phyloP scores from a whole-genome alignment of 306 rosid species.

The Chamaecrista fasciculata region DNA sequence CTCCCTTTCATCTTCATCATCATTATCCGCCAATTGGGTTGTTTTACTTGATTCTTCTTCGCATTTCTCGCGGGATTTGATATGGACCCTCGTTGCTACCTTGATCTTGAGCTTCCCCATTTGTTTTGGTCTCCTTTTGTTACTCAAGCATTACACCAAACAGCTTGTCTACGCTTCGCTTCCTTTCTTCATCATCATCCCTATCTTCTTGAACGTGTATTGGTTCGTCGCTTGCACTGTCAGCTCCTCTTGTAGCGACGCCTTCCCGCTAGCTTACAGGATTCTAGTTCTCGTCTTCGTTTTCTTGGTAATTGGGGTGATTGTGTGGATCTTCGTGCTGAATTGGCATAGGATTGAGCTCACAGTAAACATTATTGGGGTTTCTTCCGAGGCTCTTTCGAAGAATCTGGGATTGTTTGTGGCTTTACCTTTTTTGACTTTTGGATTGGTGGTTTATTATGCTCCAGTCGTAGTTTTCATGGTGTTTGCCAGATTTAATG shows the following conservation, averaged over 20 bases:
- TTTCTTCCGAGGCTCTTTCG: slow-evolving; percentile 71
- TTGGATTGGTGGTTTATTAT: slow-evolving; percentile 56
- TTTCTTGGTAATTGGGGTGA: slow-evolving; percentile 56
- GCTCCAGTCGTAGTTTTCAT: slow-evolving; percentile 78
- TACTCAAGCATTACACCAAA: slow-evolving; percentile 75
- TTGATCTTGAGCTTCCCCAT: slow-evolving; percentile 62
- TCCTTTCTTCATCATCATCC: slow-evolving; percentile 66
- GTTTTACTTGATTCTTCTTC: slow-evolving; percentile 27
- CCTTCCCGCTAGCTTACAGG: slow-evolving; percentile 65
- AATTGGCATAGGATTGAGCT: slow-evolving; percentile 91
- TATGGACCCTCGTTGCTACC: slow-evolving; percentile 74
- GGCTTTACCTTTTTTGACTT: slow-evolving; percentile 58
- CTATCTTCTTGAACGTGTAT: slow-evolving; percentile 72
- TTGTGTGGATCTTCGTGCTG: slow-evolving; percentile 73
- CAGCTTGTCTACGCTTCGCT: slow-evolving; percentile 69
- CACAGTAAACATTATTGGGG: slow-evolving; percentile 70
- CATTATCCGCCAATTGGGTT: slow-evolving; percentile 26
- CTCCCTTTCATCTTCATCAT: not conserved
- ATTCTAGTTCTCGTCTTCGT: slow-evolving; percentile 60
- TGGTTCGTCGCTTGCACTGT: slow-evolving; percentile 92
- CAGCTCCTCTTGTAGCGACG: slow-evolving; percentile 51
- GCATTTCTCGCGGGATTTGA: slow-evolving; percentile 38
- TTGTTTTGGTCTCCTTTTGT: slow-evolving; percentile 54
- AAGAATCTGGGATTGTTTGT: slow-evolving; percentile 62
- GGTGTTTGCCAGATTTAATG: slow-evolving; percentile 73